Base-by-base conservation (phyloP, 2,329 filamentous ascomycete genomes). In the Aureobasidium mangrovei region DNA sequence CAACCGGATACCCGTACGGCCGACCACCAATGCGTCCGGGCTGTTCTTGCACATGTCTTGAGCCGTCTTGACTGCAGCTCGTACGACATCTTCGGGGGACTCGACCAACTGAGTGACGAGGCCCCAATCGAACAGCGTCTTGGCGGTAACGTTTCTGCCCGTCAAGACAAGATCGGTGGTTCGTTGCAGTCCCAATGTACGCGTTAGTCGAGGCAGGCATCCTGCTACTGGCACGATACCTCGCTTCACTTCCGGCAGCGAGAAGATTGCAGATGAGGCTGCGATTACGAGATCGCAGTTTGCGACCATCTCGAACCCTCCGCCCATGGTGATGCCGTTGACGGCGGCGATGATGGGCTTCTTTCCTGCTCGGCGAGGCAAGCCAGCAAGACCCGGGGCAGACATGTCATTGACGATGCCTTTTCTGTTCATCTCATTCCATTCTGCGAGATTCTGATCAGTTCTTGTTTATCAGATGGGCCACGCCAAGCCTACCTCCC, bases 331-430 rank as follows among this genome's bases (percentile, higher is more conserved):
- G 57, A 76, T 73, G 0, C 79, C 79, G 65, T 82, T 82, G 3
- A 81, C 77, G 2, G 79, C 79, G 7, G 77, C 78, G 62, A 82
- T 78, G 43, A 82, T 72, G 1, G 79, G 79, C 65, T 82, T 82
- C 69, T 80, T 82, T 0, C 82, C 81, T 9, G 66, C 66, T 9
- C 82, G 70, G 39, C 77, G 70, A 39, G 76, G 79, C 10, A 85
- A 63, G 0, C 79, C 81, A 36, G 70, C 75, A 61, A 82, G 80
- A 0, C 80, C 81, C 1, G 68, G 67, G 27, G 60, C 55, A 8
- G 59, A 46, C 61, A 64, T 63, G 42, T 60, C 58, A 52, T 63
- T 63, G 32, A 59, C 58, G 12, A 61, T 57, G 8, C 61, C 60
- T 12, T 52, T 45, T 51, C 48, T 48, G 56, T 61, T 61, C 58